phyloP scores from a whole-genome alignment of 2,329 filamentous ascomycete genomes.

The Rutstroemia sydowiana region DNA sequence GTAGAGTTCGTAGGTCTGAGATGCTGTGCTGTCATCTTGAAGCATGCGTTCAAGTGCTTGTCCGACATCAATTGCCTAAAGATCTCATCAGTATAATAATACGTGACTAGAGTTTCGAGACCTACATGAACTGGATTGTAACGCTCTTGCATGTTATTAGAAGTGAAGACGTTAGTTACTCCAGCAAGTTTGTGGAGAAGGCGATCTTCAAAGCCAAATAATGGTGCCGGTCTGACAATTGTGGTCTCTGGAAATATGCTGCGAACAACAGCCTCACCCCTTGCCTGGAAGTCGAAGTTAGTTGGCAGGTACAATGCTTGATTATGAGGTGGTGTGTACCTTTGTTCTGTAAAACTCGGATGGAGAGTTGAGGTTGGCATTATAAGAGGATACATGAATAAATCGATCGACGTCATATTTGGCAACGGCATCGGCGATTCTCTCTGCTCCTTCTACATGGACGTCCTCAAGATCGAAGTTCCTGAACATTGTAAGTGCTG shows the following conservation, averaged over 20 bases:
- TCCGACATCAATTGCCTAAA: constrained; percentile 79
- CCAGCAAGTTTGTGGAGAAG: constrained; percentile 80
- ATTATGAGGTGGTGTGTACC: constrained; percentile 30
- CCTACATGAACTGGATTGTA: constrained; percentile 83
- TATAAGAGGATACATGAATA: constrained; percentile 95
- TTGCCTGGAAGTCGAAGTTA: constrained; percentile 44
- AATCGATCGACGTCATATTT: constrained; percentile 98
- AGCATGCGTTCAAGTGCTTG: constrained; percentile 83
- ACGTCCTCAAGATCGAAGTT: constrained; percentile 93
- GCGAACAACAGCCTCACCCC: constrained; percentile 75
- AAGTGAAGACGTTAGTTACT: constrained; percentile 73
- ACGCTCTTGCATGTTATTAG: constrained; percentile 88
- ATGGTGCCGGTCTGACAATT: constrained; percentile 85
- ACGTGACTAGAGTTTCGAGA: background rate
- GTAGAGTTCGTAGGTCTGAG: constrained; percentile 89
- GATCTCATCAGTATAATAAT: constrained; percentile 5
- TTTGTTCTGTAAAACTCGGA: constrained; percentile 92
- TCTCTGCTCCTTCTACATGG: constrained; percentile 83
- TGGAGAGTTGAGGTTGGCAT: constrained; percentile 69
- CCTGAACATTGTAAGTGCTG: constrained; percentile 41
- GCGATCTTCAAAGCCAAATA: constrained; percentile 93
- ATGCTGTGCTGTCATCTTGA: constrained; percentile 82
- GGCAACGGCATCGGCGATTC: constrained; percentile 87
- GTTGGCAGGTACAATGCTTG: background rate
- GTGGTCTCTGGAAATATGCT: constrained; percentile 95